Percentiles rank a stretch among this genome's conserved stretches.
These are phyloP conservation scores for Cercospora canescens DNA, from an alignment of 2,329 filamentous ascomycete genomes.

Conservation along the genomic window DNA sequence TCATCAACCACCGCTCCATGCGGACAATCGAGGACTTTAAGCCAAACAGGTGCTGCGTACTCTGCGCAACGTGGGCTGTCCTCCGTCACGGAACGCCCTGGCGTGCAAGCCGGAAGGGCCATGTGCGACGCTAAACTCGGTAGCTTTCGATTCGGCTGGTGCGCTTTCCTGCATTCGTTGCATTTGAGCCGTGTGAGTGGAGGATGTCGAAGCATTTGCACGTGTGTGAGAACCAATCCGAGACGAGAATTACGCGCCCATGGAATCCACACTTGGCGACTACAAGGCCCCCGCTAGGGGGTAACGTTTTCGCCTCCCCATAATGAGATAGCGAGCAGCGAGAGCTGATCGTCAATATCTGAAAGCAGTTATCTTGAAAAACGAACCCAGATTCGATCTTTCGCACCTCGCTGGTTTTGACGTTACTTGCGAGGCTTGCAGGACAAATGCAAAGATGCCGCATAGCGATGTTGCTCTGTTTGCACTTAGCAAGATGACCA, in stretches of 20 bases:
- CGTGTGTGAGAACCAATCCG: slow-evolving; percentile 13
- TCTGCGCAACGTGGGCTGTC: neutral
- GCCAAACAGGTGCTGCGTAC: neutral
- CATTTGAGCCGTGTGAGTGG: slow-evolving; percentile 8
- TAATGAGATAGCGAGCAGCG: neutral
- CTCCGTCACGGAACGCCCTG: neutral
- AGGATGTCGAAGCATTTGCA: neutral
- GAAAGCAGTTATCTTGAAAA: neutral
- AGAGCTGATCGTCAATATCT: neutral
- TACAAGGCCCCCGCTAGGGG: neutral
- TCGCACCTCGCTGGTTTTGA: no score
- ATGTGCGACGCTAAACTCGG: slow-evolving; percentile 11
- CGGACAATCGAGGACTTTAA: neutral
- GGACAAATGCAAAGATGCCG: neutral
- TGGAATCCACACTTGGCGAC: neutral
- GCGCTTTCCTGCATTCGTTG: neutral
- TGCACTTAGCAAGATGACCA: neutral
- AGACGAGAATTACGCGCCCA: slow-evolving; percentile 11
- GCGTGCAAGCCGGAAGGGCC: slow-evolving; percentile 7
- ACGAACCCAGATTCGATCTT: no score
- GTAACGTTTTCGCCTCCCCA: neutral
- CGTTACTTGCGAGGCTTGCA: neutral
- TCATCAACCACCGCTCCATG: neutral
- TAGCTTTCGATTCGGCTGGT: neutral
- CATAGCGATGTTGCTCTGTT: neutral